A percentile compares a stretch with the other conserved stretches of the same genome.
These are phyloP conservation scores for Picochlorum sp. DNA, from an alignment of 139 green algal genomes.

Conservation along the genomic window DNA sequence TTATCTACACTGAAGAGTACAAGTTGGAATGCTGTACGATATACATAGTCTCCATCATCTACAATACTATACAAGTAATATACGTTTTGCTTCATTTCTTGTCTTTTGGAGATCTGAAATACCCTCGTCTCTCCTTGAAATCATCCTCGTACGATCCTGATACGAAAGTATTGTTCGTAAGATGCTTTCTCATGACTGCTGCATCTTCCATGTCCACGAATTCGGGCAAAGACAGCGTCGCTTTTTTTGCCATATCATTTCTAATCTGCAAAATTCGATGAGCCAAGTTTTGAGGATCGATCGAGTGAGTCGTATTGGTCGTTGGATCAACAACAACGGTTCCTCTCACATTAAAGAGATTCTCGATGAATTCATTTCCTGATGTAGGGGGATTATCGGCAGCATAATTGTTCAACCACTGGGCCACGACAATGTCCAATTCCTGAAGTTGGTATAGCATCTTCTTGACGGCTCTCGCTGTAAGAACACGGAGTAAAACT, in stretches of 20 bases:
- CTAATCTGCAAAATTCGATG: slow-evolving; percentile 20
- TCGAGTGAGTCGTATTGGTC: slow-evolving; percentile 6
- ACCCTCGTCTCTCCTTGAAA: slow-evolving; percentile 15
- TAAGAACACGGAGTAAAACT: slow-evolving; percentile 20
- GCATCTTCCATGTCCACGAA: slow-evolving; percentile 20
- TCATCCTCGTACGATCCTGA: not conserved
- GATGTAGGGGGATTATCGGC: slow-evolving; percentile 9
- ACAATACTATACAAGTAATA: no score
- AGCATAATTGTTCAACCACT: slow-evolving; percentile 25
- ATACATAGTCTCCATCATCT: no score
- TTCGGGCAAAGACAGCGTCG: slow-evolving; percentile 21
- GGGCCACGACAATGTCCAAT: slow-evolving; percentile 14
- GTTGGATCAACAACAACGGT: slow-evolving; percentile 1
- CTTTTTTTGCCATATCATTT: slow-evolving; percentile 10
- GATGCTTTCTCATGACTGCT: slow-evolving; percentile 12
- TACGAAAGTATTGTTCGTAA: not conserved
- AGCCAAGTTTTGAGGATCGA: slow-evolving; percentile 23
- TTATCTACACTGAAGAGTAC: no score
- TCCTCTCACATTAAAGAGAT: not conserved
- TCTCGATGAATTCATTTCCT: slow-evolving; percentile 28
- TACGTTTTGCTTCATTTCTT: no score
- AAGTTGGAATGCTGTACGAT: no score
- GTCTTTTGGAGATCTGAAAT: slow-evolving; percentile 7
- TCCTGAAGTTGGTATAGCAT: slow-evolving; percentile 17
- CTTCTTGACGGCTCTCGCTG: slow-evolving; percentile 9